Base-by-base conservation (phyloP, 495 filamentous ascomycete genomes). In the Symbiotaphrina buchneri region DNA sequence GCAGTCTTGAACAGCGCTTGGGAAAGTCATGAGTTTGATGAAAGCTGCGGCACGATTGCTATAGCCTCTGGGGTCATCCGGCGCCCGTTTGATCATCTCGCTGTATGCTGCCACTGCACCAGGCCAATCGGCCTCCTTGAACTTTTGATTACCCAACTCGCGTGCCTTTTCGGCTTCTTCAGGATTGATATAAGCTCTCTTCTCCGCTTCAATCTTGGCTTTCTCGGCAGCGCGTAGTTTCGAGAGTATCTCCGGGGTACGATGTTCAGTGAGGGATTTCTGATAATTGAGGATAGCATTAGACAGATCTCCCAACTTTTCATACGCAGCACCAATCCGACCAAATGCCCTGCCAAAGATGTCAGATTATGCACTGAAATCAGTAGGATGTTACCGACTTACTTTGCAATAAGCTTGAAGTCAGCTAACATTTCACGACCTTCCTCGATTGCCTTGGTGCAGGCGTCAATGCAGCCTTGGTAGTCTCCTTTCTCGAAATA, bases 321-420 rank as follows among this genome's bases (percentile, higher is more conserved):
- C 85, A 47, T 93, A 81, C 0, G 85, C 66, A 10, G 72, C 63
- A 33, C 87, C 87, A 42, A 95, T 85, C 32, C 87, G 75, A 6
- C 80, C 80, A 41, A 82, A 94, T 10, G 87, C 67, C 51, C 66
- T 69, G 30, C 31, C 14, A 8, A 2, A 17, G 19, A 27, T 5
- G 10, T 19, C 17, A 18, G 7, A 34, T 5, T 7, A 10, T 6
- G 6, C 21, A 6, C 27, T n/a, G 14, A 5, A 27, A 34, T 17
- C 2, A 3, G 14, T 34, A 4, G 31, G 17, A 34, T 20, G 21
- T 3, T 1, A 6, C 21, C 21, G 27, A 42, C 50, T 34, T 59
- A 82, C 71, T 95, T 97, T 45, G 87, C 87, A 43, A 95, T 79
- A 38, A 77, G 59, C 65, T 95, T 95, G 59, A 95, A 99, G 54